Conservation (phyloP, 306 rosid species). For the Mimosa bimucronata region DNA sequence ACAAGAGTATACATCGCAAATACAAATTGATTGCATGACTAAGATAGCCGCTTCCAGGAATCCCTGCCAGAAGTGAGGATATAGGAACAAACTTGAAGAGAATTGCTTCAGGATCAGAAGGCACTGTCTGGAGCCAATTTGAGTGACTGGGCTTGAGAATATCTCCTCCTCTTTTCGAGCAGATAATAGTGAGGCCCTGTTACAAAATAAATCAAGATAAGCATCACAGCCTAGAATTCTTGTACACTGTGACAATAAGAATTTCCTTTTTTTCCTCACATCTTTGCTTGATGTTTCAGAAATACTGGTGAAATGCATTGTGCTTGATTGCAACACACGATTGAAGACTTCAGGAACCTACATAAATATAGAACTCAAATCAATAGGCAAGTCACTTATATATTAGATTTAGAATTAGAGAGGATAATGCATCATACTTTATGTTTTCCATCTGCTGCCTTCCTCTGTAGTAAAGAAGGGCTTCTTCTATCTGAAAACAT, state of each 20-base stretch:
- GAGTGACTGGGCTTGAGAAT: conserved; percentile 68
- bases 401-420: background rate
- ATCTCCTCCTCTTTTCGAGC: conserved; percentile 92
- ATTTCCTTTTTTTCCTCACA: conserved; percentile 58
- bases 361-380: conserved; percentile 34
- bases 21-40: conserved; percentile 97
- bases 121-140: conserved; percentile 89
- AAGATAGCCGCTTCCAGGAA: conserved; percentile 98
- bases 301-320: conserved; percentile 76
- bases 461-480: conserved; percentile 76
- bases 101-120: conserved; percentile 80
- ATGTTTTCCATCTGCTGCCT: conserved; percentile 65
- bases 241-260: conserved; percentile 21
- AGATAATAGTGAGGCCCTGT: conserved; percentile 78
- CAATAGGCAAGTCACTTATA: conserved; percentile 26
- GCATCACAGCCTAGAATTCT: conserved; percentile 32
- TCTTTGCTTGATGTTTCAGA: conserved; percentile 96
- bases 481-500: conserved; percentile 84
- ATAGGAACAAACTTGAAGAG: conserved; percentile 86
- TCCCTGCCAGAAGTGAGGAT: conserved; percentile 86
- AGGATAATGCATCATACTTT: conserved; percentile 54
- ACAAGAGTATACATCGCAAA: conserved; percentile 75
- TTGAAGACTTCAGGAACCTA: conserved; percentile 90
- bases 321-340: conserved; percentile 82
- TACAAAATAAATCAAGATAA: conserved; percentile 34